Conservation (phyloP, 768 basidiomycete species). For the Naganishia vishniacii region DNA sequence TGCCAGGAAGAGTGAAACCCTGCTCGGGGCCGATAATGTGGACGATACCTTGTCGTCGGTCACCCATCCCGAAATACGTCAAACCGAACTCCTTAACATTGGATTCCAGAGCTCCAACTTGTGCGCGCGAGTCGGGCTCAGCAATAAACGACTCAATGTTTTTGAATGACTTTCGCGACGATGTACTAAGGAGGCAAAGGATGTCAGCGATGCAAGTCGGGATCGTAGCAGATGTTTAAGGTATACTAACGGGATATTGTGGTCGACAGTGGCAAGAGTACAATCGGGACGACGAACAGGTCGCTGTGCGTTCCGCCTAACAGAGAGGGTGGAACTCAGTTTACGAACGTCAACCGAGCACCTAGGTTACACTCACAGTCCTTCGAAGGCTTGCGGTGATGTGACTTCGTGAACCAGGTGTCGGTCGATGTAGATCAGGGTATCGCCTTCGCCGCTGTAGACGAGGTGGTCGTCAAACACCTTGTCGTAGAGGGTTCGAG, state of each 20-base stretch:
- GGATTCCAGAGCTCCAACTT: constrained; percentile 75
- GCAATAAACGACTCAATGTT: constrained; percentile 67
- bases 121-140: constrained; percentile 78
- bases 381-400: constrained; percentile 88
- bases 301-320: constrained; percentile 60
- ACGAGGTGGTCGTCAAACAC: constrained; percentile 97
- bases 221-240: background rate
- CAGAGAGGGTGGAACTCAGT: no score
- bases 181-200: constrained; percentile 54
- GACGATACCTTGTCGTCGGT: constrained; percentile 79
- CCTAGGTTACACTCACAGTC: constrained; percentile 59
- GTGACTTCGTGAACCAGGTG: constrained; percentile 83
- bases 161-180: constrained; percentile 68
- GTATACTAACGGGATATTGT: constrained; percentile 74
- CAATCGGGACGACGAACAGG: constrained; percentile 78
- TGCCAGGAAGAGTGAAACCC: constrained; percentile 67
- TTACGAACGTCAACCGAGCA: no score
- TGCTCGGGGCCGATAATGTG: constrained; percentile 91
- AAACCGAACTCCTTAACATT: constrained; percentile 87
- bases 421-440: constrained; percentile 52
- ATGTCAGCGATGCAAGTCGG: background rate
- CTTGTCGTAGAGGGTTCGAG: constrained; percentile 93
- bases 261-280: constrained; percentile 81
- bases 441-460: constrained; percentile 52
- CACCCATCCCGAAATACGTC: constrained; percentile 85